Evolutionary conservation across 129 eudicot genomes (phyloP).

Genomic region (Flaveria sonorensis): DNA sequence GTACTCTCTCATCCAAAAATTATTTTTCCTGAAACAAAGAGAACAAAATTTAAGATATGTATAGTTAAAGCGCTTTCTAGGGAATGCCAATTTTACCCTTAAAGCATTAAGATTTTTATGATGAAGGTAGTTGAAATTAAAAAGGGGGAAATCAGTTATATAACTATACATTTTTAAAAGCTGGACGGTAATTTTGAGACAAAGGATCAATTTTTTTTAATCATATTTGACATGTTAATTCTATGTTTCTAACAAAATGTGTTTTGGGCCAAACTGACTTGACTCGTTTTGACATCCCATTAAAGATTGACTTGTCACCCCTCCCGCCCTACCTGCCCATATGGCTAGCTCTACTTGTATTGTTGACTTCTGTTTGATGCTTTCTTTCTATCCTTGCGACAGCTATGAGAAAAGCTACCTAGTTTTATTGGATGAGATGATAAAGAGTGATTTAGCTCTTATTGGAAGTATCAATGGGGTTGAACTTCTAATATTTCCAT

Average conservation of each 20-base stretch:
- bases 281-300: neutral
- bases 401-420: conserved; percentile 87
- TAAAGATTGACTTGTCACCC: neutral
- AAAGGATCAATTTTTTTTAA: neutral
- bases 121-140: neutral
- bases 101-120: neutral
- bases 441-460: conserved; percentile 86
- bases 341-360: neutral
- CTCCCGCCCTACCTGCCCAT: neutral
- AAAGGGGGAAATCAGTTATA: neutral
- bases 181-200: neutral
- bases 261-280: neutral
- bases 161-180: neutral
- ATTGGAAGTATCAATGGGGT: conserved; percentile 76
- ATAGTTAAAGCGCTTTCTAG: neutral
- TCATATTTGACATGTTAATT: neutral
- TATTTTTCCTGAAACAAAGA: neutral
- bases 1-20: neutral
- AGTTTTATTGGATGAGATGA: conserved; percentile 72
- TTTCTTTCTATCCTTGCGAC: conserved; percentile 38
- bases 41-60: neutral
- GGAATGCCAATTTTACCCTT: neutral
- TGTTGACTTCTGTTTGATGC: neutral
- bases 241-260: neutral
- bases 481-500: conserved; percentile 90